These are phyloP conservation scores for Colletotrichum orbiculare DNA, from an alignment of 2,329 filamentous ascomycete species.

Conservation along the genomic window DNA sequence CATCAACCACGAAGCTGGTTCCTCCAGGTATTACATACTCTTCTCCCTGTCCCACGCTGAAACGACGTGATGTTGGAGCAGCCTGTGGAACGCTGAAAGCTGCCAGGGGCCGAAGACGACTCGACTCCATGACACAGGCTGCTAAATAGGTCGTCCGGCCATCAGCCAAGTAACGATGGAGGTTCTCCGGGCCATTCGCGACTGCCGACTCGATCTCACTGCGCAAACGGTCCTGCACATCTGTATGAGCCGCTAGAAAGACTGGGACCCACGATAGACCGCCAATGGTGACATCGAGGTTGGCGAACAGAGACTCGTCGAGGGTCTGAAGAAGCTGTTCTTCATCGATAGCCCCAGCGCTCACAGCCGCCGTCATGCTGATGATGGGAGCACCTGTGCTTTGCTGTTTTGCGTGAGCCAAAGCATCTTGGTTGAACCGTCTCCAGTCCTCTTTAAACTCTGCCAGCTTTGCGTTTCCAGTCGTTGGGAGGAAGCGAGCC, in stretches of 20 bases:
- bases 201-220: slow-evolving; percentile 40
- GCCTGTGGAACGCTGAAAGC: slow-evolving; percentile 17
- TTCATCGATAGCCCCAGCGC: background rate
- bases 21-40: slow-evolving; percentile 50
- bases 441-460: background rate
- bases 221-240: slow-evolving; percentile 45
- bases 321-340: slow-evolving; percentile 53
- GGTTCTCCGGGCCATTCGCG: background rate
- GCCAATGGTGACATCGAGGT: slow-evolving; percentile 58
- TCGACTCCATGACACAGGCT: slow-evolving; percentile 52
- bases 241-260: slow-evolving; percentile 51
- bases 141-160: slow-evolving; percentile 43
- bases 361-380: background rate
- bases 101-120: slow-evolving; percentile 51
- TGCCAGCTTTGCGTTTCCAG: background rate
- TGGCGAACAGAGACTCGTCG: slow-evolving; percentile 59
- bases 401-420: background rate
- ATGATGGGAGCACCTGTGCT: background rate
- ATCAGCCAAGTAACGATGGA: slow-evolving; percentile 41
- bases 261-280: slow-evolving; percentile 56
- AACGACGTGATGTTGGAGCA: background rate
- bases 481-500: background rate
- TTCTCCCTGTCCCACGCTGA: background rate
- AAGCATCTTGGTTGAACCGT: background rate
- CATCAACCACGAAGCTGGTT: slow-evolving; percentile 55